Conservation (phyloP, 257 asterid genomes). For the Echites panduratus region DNA sequence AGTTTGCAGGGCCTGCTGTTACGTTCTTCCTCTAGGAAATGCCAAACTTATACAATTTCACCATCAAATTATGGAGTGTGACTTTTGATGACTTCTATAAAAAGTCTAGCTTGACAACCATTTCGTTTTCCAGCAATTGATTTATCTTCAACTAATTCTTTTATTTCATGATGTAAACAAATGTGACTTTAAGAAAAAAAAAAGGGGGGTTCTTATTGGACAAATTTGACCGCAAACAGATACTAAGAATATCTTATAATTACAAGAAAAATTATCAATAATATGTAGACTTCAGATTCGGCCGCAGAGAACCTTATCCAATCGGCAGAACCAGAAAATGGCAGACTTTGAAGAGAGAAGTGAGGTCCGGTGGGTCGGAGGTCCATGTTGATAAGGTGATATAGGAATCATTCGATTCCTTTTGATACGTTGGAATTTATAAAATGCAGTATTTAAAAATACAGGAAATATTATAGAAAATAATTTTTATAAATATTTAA, state of each 20-base stretch:
- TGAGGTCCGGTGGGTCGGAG: not conserved
- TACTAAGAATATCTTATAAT: not conserved
- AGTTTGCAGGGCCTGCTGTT: slow-evolving; percentile 7
- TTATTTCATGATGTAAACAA: not conserved
- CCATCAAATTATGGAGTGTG: not conserved
- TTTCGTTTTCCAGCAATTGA: not conserved
- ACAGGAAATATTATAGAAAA: no score
- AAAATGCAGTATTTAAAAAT: no score
- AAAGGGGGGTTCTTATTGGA: not conserved
- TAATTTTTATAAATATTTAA: no score
- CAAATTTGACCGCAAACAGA: not conserved
- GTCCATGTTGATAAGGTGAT: not conserved
- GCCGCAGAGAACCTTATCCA: not conserved
- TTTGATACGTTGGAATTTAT: no score
- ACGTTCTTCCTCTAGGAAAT: not conserved
- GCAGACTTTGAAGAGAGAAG: not conserved
- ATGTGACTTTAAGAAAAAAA: not conserved
- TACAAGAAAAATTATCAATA: not conserved
- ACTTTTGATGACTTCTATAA: not conserved
- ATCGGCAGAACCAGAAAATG: not conserved
- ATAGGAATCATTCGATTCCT: no score
- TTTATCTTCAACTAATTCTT: not conserved
- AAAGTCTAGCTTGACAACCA: not conserved
- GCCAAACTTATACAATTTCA: not conserved
- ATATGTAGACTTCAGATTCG: not conserved